Base-by-base conservation (phyloP, 768 basidiomycete genomes). In the Panaeolus papilionaceus region DNA sequence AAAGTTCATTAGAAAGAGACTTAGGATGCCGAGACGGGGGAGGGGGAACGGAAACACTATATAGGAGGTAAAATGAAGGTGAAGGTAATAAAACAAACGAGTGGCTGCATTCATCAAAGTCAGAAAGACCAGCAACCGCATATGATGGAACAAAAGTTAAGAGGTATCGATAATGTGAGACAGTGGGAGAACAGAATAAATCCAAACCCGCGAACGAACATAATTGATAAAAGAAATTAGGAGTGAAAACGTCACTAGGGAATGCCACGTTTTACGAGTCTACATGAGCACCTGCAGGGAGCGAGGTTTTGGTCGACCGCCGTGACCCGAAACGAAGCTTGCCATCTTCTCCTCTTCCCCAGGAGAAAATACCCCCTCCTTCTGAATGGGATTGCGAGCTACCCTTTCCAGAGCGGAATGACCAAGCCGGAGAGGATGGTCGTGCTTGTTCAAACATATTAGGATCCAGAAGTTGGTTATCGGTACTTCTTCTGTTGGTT, bases 391-490 rank as follows among this genome's bases (percentile, higher is more conserved):
- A 92, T 62, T 88, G 85, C 0, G 87, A 75, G 70, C 92, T 92
- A n/a, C 92, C 92, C 1, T 90, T 84, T 28, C 90, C 85, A 23
- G 93, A 95, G 18, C 93, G 89, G 83, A 94, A 90, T 0, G 92
- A 94, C 92, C 92, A 95, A 0, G 92, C 89, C 58, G 93, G 93
- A 4, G 93, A 94, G 18, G 81, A 85, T 2, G 93, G 93, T 26
- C 93, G 87, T 38, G 74, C 77, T 14, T 80, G 77, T 18, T 87
- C 87, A 69, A 81, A 68, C 44, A 79, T 71, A 28, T 82, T 83
- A 26, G 85, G 81, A 42, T 91, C 87, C 23, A 89, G 79, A 69
- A 86, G 80, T 26, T 80, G 75, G 63, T 77, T 86, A 54, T 85
- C 81, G 38, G 83, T 82, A 61, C 83, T 82, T 66, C 77, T 79